Evolutionary conservation across 2,329 filamentous ascomycete species (phyloP).

Genomic region (Trichoderma polysporum): DNA sequence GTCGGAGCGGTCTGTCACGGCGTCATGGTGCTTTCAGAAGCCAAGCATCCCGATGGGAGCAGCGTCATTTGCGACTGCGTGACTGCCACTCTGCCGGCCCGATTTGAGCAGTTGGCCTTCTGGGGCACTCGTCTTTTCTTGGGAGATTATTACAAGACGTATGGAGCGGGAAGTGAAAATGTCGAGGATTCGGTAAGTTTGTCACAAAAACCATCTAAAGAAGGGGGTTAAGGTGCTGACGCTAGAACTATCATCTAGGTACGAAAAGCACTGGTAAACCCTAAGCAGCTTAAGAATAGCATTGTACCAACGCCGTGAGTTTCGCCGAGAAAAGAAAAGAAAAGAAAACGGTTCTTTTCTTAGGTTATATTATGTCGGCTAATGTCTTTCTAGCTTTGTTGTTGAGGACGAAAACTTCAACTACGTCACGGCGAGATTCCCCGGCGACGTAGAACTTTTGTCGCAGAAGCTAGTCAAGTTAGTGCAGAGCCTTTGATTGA

Average conservation of each 20-base stretch:
- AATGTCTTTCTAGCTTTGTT: conserved; percentile 41
- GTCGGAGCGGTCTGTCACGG: conserved; percentile 54
- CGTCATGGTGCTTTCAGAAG: conserved; percentile 49
- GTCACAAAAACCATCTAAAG: neutral
- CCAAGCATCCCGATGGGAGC: conserved; percentile 41
- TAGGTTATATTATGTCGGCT: neutral
- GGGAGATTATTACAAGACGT: conserved; percentile 58
- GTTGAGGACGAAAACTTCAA: conserved; percentile 50
- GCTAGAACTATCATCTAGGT: conserved; percentile 33
- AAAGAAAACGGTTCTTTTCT: neutral
- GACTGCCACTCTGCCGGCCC: conserved; percentile 49
- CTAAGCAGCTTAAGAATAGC: conserved; percentile 47
- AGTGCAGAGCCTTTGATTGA: conserved; percentile 8
- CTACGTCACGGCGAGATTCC: conserved; percentile 49
- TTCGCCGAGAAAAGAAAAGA: neutral
- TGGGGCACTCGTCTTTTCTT: conserved; percentile 49
- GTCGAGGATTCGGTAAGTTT: conserved; percentile 46
- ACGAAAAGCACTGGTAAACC: conserved; percentile 43
- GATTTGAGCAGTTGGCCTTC: conserved; percentile 50
- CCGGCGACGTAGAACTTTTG: conserved; percentile 40
- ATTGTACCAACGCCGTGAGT: conserved; percentile 44
- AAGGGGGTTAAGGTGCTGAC: neutral
- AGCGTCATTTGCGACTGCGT: conserved; percentile 48
- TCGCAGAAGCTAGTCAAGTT: conserved; percentile 23
- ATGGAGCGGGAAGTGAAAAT: conserved; percentile 49